phyloP scores from a whole-genome alignment of 805 yeast genomes.

The Tetrapisispora namnaoensis region DNA sequence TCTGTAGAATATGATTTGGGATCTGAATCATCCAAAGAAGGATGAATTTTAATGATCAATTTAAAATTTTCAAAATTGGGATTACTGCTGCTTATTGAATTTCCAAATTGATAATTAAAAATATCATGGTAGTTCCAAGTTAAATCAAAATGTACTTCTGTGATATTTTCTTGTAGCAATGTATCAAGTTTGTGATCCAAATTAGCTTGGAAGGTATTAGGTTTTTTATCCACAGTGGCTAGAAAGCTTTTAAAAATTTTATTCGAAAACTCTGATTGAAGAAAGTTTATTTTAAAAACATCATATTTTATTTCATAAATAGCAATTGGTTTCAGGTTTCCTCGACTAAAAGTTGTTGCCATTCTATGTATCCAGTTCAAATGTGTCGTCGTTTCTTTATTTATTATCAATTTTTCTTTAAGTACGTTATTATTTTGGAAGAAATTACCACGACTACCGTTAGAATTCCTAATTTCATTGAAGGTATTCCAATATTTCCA shows the following conservation, averaged over 20 bases:
- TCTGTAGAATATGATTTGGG: neutral
- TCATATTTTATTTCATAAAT: neutral
- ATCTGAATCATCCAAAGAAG: neutral
- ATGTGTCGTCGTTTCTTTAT: neutral
- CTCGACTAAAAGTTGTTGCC: neutral
- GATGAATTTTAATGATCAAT: neutral
- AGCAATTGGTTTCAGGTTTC: neutral
- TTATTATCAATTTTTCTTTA: neutral
- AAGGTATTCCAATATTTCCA: neutral
- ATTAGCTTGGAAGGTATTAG: neutral
- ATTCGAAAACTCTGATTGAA: neutral
- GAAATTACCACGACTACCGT: too few species aligned
- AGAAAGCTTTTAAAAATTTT: neutral
- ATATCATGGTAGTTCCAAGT: too few species aligned
- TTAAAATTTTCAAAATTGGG: neutral
- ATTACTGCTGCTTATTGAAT: neutral
- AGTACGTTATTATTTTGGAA: neutral
- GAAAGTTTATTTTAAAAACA: neutral
- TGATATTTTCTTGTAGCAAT: neutral
- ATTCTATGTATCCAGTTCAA: neutral
- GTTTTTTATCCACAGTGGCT: neutral
- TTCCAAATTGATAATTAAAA: neutral
- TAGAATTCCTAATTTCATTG: neutral
- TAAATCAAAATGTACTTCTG: neutral
- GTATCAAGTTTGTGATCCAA: neutral